These are phyloP conservation scores for Podila verticillata DNA, from an alignment of 192 early-diverging fungal species.

Conservation along the genomic window DNA sequence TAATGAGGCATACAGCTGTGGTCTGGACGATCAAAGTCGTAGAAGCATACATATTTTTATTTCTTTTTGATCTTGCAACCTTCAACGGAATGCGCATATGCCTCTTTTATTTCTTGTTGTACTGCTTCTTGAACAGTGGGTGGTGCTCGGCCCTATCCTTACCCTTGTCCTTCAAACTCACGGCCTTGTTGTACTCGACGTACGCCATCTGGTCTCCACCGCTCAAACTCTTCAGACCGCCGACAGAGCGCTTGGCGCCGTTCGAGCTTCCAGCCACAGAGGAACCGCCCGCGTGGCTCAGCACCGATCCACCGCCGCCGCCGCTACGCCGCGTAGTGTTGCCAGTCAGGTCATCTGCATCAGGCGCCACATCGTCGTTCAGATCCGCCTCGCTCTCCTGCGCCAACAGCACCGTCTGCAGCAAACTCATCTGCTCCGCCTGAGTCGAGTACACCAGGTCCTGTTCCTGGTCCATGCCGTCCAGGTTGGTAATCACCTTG, in stretches of 20 bases:
- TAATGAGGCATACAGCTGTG: no score
- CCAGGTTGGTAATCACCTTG: conserved; percentile 96
- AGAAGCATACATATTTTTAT: no score
- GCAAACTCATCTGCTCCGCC: conserved; percentile 82
- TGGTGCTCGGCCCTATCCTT: conserved; percentile 67
- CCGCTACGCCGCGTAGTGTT: conserved; percentile 53
- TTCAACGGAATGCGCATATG: not conserved
- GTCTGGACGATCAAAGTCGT: no score
- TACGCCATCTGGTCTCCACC: conserved; percentile 97
- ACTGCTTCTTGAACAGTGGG: conserved; percentile 74
- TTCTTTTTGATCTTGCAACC: not conserved
- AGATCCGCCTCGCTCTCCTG: conserved; percentile 67
- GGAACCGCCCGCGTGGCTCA: conserved; percentile 54
- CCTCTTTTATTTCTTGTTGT: conserved; percentile 52
- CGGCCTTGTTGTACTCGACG: conserved; percentile 69
- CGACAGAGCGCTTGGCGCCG: conserved; percentile 61
- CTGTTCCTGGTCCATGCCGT: conserved; percentile 86
- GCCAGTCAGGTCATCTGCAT: conserved; percentile 67
- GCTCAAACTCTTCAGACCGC: conserved; percentile 83
- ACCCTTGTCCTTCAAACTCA: conserved; percentile 42
- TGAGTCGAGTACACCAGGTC: conserved; percentile 80
- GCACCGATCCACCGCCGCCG: conserved; percentile 38
- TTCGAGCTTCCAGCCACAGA: conserved; percentile 46
- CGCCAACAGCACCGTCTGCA: conserved; percentile 84
- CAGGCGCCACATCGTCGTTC: conserved; percentile 70